Evolutionary conservation across 129 eudicot genomes (phyloP).

Genomic region (sunflower (Helianthus annuus)): DNA sequence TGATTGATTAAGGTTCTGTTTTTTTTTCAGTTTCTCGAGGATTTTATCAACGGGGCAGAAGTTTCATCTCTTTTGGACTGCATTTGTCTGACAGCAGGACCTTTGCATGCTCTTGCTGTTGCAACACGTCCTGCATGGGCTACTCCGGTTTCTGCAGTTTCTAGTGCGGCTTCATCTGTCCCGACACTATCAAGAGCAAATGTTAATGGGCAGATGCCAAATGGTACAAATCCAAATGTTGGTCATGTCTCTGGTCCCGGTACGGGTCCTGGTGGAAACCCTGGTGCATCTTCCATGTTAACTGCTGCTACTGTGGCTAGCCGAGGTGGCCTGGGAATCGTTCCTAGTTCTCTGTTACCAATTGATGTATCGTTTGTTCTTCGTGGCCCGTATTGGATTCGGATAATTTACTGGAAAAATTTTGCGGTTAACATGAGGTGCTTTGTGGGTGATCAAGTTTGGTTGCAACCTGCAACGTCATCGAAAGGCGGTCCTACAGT

Average conservation of each 20-base stretch:
- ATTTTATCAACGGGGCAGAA: constrained; percentile 92
- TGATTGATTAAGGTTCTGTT: too few relatives aligned
- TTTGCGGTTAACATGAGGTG: constrained; percentile 99
- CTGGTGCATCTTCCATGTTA: constrained; percentile 67
- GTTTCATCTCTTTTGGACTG: constrained; percentile 96
- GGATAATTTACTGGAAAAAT: constrained; percentile 82
- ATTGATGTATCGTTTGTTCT: constrained; percentile 96
- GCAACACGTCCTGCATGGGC: too few relatives aligned
- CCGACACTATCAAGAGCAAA: too few relatives aligned
- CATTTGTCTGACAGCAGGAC: constrained; percentile 96
- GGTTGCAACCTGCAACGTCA: constrained; percentile 99
- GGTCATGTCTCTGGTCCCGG: too few relatives aligned
- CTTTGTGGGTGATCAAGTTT: constrained; percentile 98
- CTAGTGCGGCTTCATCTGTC: too few relatives aligned
- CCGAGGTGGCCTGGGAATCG: constrained; percentile 95
- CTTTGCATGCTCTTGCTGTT: constrained; percentile 95
- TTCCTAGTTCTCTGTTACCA: too few relatives aligned
- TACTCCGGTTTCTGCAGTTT: constrained; percentile 85
- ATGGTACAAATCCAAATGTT: too few relatives aligned
- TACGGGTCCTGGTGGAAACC: constrained; percentile 43
- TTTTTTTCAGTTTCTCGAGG: constrained; percentile 86
- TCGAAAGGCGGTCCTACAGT: constrained; percentile 91
- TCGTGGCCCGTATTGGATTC: constrained; percentile 98
- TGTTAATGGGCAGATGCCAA: too few relatives aligned
- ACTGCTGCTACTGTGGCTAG: constrained; percentile 83